Conservation (phyloP, 2,329 filamentous ascomycete genomes). For the Colletotrichum higginsianum region DNA sequence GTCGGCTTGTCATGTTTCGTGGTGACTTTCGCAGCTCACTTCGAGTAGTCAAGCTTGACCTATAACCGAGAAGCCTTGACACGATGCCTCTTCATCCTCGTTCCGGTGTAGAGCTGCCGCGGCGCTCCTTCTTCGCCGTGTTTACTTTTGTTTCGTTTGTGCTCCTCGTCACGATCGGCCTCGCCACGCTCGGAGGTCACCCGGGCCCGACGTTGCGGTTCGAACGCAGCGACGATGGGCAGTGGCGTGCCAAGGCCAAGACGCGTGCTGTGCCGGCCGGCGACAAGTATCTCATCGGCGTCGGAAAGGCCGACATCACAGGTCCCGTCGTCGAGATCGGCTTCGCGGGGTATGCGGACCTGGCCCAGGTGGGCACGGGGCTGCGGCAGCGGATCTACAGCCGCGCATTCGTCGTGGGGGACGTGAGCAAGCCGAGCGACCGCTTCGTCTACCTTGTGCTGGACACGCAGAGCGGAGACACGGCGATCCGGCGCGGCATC, state of each 20-base stretch:
- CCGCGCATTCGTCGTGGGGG: constrained; percentile 88
- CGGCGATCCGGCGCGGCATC: constrained; percentile 89
- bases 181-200: constrained; percentile 22
- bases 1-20: background rate
- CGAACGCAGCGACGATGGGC: constrained; percentile 27
- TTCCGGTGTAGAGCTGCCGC: constrained; percentile 27
- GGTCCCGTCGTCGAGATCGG: constrained; percentile 91
- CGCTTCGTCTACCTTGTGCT: constrained; percentile 90
- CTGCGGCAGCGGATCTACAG: constrained; percentile 91
- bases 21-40: background rate
- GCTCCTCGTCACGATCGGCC: constrained; percentile 33
- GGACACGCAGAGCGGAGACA: constrained; percentile 90
- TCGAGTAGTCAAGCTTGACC: background rate
- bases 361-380: constrained; percentile 85
- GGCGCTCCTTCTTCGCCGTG: constrained; percentile 38
- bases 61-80: background rate
- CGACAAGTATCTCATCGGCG: constrained; percentile 67
- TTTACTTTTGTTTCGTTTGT: constrained; percentile 35
- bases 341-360: constrained; percentile 91
- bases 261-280: constrained; percentile 46
- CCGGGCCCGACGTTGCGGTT: constrained; percentile 20
- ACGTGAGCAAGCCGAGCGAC: constrained; percentile 74
- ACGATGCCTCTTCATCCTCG: constrained; percentile 32
- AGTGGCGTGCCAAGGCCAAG: constrained; percentile 29
- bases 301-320: constrained; percentile 72